A percentile compares a stretch with the other conserved stretches of the same genome.
Conservation (phyloP, 2,329 filamentous ascomycete species). For the Sordariomycetes sp. region DNA sequence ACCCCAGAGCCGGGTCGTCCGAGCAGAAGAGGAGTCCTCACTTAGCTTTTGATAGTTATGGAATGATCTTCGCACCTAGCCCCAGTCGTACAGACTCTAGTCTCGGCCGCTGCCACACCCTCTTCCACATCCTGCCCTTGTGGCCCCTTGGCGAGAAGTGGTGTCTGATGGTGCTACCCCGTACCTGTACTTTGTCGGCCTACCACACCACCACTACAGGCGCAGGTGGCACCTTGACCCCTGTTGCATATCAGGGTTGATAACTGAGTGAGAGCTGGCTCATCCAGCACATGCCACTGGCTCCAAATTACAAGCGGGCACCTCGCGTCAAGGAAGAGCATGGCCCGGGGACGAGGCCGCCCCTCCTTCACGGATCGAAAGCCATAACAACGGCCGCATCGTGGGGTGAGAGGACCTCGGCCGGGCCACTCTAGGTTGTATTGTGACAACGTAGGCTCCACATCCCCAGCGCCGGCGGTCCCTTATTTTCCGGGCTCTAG, state of each 20-base stretch:
- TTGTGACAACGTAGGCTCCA: conserved; percentile 2
- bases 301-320: neutral
- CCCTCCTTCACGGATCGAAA: neutral
- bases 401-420: neutral
- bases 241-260: neutral
- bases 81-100: neutral
- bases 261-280: neutral
- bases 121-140: neutral
- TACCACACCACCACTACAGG: neutral
- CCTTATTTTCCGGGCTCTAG: neutral
- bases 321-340: neutral
- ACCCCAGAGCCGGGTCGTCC: neutral
- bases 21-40: neutral
- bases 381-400: conserved; percentile 3
- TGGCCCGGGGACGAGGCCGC: neutral
- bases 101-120: neutral
- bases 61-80: neutral
- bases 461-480: neutral
- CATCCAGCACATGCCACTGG: neutral
- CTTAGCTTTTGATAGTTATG: neutral
- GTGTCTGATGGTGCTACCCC: neutral
- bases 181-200: conserved; percentile 3
- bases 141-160: neutral
- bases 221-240: neutral
- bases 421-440: neutral